Conservation (phyloP, 1,139 yeast species). For the Pichia sorboxylosa region DNA sequence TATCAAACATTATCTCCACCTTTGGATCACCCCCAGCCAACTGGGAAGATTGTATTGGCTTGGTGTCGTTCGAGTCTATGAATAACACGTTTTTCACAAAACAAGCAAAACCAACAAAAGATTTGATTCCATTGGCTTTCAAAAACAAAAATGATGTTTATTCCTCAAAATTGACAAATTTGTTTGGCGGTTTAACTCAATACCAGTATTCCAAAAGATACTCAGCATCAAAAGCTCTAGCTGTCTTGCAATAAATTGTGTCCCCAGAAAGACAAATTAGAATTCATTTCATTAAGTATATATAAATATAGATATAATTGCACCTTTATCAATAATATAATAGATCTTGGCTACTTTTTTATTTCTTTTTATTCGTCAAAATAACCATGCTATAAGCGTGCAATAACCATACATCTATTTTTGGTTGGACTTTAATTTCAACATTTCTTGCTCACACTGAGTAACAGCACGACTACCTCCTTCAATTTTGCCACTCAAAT, state of each 20-base stretch:
- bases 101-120: constrained; percentile 23
- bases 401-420: too few relatives aligned
- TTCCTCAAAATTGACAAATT: constrained; percentile 11
- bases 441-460: constrained; percentile 17
- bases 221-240: too few relatives aligned
- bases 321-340: too few relatives aligned
- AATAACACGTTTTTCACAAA: constrained; percentile 25
- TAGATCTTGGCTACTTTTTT: too few relatives aligned
- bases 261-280: background rate
- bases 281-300: background rate
- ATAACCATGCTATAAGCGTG: too few relatives aligned
- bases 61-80: constrained; percentile 30
- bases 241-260: too few relatives aligned
- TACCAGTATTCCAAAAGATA: constrained; percentile 30
- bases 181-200: constrained; percentile 27
- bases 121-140: constrained; percentile 25
- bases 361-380: too few relatives aligned
- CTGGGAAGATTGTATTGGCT: constrained; percentile 36
- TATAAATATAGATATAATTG: background rate
- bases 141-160: constrained; percentile 8
- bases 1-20: constrained; percentile 45
- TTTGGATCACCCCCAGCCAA: constrained; percentile 60
- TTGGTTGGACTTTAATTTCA: constrained; percentile 5
- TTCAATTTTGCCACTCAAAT: constrained; percentile 54
- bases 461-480: constrained; percentile 35